These are phyloP conservation scores for Piloderma croceum DNA, from an alignment of 768 basidiomycete species.

Conservation along the genomic window DNA sequence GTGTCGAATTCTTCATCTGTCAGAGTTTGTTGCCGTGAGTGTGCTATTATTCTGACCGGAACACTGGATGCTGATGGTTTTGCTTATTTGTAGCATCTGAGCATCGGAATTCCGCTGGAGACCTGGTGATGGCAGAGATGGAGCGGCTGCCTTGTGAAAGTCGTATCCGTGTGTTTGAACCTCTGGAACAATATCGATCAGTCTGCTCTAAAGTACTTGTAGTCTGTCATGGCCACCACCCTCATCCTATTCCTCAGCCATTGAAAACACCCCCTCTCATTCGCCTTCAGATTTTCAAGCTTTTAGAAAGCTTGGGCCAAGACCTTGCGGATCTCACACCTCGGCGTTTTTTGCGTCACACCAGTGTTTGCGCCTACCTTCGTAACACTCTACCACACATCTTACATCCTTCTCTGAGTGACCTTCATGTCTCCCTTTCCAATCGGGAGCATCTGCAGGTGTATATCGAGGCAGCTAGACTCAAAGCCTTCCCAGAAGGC, in stretches of 20 bases:
- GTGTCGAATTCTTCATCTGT: slow-evolving; percentile 14
- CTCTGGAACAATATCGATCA: slow-evolving; percentile 7
- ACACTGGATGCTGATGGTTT: background rate
- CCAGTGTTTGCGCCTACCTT: slow-evolving; percentile 8
- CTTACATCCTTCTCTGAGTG: slow-evolving; percentile 8
- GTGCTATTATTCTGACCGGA: background rate
- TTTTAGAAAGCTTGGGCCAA: slow-evolving; percentile 5
- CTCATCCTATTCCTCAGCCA: slow-evolving; percentile 19
- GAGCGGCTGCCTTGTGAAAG: slow-evolving; percentile 2
- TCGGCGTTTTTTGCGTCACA: slow-evolving; percentile 15
- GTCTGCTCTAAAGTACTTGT: slow-evolving; percentile 17
- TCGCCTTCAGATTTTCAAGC: slow-evolving; percentile 1
- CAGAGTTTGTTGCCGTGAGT: slow-evolving; percentile 16
- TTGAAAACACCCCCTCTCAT: slow-evolving; percentile 13
- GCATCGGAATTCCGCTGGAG: slow-evolving; percentile 3
- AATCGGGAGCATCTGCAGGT: slow-evolving; percentile 15
- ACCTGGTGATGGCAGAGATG: slow-evolving; percentile 9
- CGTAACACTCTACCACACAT: slow-evolving; percentile 5
- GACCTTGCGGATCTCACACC: slow-evolving; percentile 18
- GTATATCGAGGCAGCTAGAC: slow-evolving; percentile 10
- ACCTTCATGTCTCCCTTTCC: slow-evolving; percentile 24
- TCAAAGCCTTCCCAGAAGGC: slow-evolving; percentile 12
- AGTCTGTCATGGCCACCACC: slow-evolving; percentile 12
- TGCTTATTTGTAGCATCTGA: slow-evolving; percentile 10
- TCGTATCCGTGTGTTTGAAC: slow-evolving; percentile 9